Evolutionary conservation across 2,329 filamentous ascomycete genomes (phyloP).

Genomic region (Pseudocercospora cruenta): DNA sequence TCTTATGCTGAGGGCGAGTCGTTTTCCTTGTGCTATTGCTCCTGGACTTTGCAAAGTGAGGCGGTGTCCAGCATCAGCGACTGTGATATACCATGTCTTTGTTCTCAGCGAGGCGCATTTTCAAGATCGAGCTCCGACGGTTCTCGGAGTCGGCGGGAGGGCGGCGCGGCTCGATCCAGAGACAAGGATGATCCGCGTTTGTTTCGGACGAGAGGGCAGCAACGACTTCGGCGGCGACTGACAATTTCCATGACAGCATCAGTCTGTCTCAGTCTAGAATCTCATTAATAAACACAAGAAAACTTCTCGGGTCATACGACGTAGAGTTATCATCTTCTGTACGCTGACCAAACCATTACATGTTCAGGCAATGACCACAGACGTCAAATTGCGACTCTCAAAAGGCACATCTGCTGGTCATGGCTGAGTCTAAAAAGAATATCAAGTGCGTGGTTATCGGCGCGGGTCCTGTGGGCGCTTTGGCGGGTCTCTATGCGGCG

Average conservation of each 20-base stretch:
- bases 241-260: slow-evolving; percentile 14
- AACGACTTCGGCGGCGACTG: slow-evolving; percentile 1
- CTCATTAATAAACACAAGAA: slow-evolving; percentile 11
- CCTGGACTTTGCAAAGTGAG: background rate
- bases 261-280: slow-evolving; percentile 3
- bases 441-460: slow-evolving; percentile 71
- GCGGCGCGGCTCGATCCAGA: background rate
- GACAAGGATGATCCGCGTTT: too few relatives aligned
- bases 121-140: background rate
- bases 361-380: slow-evolving; percentile 18
- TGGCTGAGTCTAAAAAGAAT: slow-evolving; percentile 20
- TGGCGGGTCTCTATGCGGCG: slow-evolving; percentile 91
- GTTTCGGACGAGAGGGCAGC: too few relatives aligned
- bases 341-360: background rate
- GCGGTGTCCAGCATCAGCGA: background rate
- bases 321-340: slow-evolving; percentile 11
- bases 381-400: slow-evolving; percentile 19
- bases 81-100: background rate
- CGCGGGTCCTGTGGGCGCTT: slow-evolving; percentile 87
- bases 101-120: background rate
- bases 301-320: slow-evolving; percentile 1
- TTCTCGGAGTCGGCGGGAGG: background rate
- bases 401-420: slow-evolving; percentile 21
- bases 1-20: background rate
- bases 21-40: background rate